A percentile compares a stretch with the other conserved stretches of the same genome.
phyloP scores from a whole-genome alignment of 2,329 filamentous ascomycete genomes.

The Diaporthe amygdali region DNA sequence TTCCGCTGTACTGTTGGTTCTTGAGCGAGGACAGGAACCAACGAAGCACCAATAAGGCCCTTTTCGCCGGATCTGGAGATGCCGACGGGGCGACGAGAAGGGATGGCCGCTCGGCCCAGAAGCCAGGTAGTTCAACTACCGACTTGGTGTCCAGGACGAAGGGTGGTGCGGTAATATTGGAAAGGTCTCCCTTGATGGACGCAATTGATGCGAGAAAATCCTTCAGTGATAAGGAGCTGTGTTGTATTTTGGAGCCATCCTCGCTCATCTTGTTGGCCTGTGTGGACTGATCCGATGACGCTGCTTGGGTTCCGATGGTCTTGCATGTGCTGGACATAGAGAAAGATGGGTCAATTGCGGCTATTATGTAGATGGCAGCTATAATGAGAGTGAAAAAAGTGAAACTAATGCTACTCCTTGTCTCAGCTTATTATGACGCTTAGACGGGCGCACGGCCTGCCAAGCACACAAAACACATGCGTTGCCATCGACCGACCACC shows the following conservation, averaged over 20 bases:
- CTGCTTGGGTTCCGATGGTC: neutral
- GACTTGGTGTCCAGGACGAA: slow-evolving; percentile 61
- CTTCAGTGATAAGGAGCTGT: slow-evolving; percentile 34
- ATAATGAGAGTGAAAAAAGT: neutral
- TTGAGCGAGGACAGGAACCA: slow-evolving; percentile 52
- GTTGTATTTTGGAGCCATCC: neutral
- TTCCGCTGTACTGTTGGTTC: slow-evolving; percentile 47
- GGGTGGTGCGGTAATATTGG: slow-evolving; percentile 59
- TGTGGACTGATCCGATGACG: neutral
- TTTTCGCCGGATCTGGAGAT: slow-evolving; percentile 42
- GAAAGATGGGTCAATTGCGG: neutral
- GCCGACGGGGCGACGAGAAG: slow-evolving; percentile 50
- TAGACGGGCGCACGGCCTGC: neutral
- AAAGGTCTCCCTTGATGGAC: slow-evolving; percentile 61
- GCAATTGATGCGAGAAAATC: slow-evolving; percentile 50
- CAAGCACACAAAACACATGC: neutral
- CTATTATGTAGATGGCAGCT: neutral
- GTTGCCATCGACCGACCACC: neutral
- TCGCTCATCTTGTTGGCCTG: slow-evolving; percentile 3
- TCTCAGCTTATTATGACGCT: neutral
- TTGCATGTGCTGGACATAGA: neutral
- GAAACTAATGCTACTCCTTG: neutral
- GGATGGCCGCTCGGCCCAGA: slow-evolving; percentile 60
- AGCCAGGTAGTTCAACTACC: slow-evolving; percentile 60
- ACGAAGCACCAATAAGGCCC: slow-evolving; percentile 51